Evolutionary conservation across 2,329 filamentous ascomycete species (phyloP).

Genomic region (Penicillium decumbens): DNA sequence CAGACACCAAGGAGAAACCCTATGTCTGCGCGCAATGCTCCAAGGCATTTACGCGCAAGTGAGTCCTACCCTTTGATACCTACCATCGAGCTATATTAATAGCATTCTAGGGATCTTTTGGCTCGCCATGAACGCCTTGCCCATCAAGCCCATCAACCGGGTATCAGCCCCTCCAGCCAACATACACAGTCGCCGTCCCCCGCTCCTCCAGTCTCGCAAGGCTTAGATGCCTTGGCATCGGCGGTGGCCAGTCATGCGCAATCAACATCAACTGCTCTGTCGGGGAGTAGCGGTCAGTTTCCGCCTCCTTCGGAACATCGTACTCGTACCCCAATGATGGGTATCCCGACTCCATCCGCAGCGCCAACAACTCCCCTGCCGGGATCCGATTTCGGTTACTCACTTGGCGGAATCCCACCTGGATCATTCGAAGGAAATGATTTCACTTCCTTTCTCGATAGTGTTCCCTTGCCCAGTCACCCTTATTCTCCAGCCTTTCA

Average conservation of each 20-base stretch:
- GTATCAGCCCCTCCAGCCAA: conserved; percentile 10
- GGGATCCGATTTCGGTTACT: conserved; percentile 24
- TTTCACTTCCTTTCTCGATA: conserved; percentile 35
- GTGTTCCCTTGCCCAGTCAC: conserved; percentile 32
- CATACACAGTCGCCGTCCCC: conserved; percentile 18
- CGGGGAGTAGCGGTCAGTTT: conserved; percentile 14
- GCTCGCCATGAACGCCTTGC: conserved; percentile 31
- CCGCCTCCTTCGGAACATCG: conserved; percentile 8
- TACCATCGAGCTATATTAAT: conserved; percentile 2
- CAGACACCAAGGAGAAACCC: conserved; percentile 37
- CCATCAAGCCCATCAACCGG: conserved; percentile 25
- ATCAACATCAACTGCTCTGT: conserved; percentile 3
- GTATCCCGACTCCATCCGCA: conserved; percentile 10
- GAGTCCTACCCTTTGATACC: neutral
- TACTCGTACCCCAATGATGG: conserved; percentile 8
- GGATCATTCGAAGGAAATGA: conserved; percentile 29
- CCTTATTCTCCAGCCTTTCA: conserved; percentile 34
- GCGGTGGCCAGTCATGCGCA: conserved; percentile 24
- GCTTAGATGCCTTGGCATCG: conserved; percentile 28
- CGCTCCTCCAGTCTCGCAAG: conserved; percentile 20
- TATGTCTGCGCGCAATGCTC: conserved; percentile 29
- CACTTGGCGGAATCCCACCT: conserved; percentile 12
- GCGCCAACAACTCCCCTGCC: conserved; percentile 21
- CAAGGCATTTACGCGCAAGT: conserved; percentile 37
- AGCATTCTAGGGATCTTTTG: conserved; percentile 27